A percentile compares a stretch with the other conserved stretches of the same genome.
phyloP scores from a whole-genome alignment of 192 early-diverging fungal genomes.

The Pilobolus umbonatus region DNA sequence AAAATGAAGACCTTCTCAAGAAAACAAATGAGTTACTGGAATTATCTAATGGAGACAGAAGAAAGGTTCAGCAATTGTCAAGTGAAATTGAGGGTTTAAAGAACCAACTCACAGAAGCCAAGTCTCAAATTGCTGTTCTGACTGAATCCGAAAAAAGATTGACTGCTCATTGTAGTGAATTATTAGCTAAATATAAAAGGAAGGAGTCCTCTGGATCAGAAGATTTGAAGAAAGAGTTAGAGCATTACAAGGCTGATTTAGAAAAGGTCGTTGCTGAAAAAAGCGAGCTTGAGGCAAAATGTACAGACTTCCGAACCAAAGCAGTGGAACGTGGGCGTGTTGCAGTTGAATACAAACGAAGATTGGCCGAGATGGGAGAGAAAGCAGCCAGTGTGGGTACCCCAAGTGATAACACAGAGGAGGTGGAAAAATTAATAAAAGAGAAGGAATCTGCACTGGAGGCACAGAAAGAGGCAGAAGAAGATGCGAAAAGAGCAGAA shows the following conservation, averaged over 20 bases:
- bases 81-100: not conserved
- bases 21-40: too few species aligned
- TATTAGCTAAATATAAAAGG: not conserved
- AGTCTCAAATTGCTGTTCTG: not conserved
- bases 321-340: not conserved
- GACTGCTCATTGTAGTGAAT: not conserved
- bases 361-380: not conserved
- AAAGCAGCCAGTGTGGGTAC: not conserved
- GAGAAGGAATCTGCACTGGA: too few species aligned
- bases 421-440: not conserved
- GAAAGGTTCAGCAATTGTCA: too few species aligned
- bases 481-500: not conserved
- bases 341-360: not conserved
- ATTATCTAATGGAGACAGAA: too few species aligned
- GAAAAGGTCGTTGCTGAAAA: not conserved
- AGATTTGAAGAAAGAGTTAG: too few species aligned
- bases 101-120: not conserved
- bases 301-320: not conserved
- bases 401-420: not conserved
- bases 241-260: not conserved
- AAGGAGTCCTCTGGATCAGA: not conserved
- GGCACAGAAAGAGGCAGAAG: too few species aligned
- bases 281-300: not conserved
- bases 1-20: too few species aligned
- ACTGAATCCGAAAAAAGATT: not conserved